Percentiles rank a stretch among this genome's conserved stretches.
phyloP scores from a whole-genome alignment of 2,329 filamentous ascomycete species.

The Coccinonectria pachysandricola region DNA sequence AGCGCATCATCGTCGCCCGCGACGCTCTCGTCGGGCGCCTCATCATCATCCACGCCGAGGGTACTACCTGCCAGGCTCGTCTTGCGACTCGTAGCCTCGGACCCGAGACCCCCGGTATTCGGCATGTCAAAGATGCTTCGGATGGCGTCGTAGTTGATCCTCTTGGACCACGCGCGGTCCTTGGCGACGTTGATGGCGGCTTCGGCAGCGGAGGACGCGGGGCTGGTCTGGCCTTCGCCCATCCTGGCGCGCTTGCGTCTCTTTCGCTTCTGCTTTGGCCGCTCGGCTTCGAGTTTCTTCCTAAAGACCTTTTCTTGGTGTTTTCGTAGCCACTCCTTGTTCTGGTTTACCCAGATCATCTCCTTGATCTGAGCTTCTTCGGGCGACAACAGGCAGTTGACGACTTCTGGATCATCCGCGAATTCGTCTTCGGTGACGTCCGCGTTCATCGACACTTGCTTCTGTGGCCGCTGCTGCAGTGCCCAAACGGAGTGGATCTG shows the following conservation, averaged over 20 bases:
- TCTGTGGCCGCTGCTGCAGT: slow-evolving; percentile 36
- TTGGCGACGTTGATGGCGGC: slow-evolving; percentile 59
- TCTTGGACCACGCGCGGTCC: slow-evolving; percentile 58
- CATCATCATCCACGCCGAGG: slow-evolving; percentile 25
- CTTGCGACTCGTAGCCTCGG: slow-evolving; percentile 38
- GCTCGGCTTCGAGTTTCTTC: slow-evolving; percentile 51
- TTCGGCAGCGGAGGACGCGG: slow-evolving; percentile 58
- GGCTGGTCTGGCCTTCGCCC: slow-evolving; percentile 54
- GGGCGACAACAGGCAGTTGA: slow-evolving; percentile 63
- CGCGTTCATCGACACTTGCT: slow-evolving; percentile 45
- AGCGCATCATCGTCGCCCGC: slow-evolving; percentile 23
- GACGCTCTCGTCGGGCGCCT: slow-evolving; percentile 26
- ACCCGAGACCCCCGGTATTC: slow-evolving; percentile 35
- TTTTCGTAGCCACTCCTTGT: slow-evolving; percentile 83
- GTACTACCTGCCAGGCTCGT: slow-evolving; percentile 28
- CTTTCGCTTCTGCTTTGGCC: slow-evolving; percentile 47
- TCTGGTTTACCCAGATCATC: slow-evolving; percentile 86
- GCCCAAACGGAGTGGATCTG: slow-evolving; percentile 43
- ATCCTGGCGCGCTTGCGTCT: slow-evolving; percentile 46
- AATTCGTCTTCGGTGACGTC: slow-evolving; percentile 76
- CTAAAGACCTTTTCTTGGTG: slow-evolving; percentile 78
- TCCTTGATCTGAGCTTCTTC: slow-evolving; percentile 77
- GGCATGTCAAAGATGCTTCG: slow-evolving; percentile 44
- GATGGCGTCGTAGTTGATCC: slow-evolving; percentile 63
- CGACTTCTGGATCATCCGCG: slow-evolving; percentile 78